Evolutionary conservation across 768 basidiomycete genomes (phyloP).

Genomic region (Rhodosporidiobolus odoratus): DNA sequence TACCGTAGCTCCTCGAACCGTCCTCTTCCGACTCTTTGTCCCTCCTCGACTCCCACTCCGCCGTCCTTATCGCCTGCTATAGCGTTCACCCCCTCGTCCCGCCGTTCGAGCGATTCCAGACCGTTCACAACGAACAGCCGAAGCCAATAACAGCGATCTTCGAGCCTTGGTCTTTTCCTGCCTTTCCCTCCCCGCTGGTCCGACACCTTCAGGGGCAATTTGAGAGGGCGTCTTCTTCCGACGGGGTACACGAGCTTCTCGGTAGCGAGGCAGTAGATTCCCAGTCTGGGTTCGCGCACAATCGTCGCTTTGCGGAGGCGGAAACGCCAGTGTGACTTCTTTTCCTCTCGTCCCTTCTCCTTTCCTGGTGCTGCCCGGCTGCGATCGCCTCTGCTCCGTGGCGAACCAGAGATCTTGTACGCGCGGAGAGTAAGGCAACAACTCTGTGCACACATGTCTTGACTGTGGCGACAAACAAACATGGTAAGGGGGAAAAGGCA

Average conservation of each 20-base stretch:
- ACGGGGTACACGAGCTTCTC: slow-evolving; percentile 41
- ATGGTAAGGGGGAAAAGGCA: too few relatives aligned
- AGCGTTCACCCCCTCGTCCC: slow-evolving; percentile 47
- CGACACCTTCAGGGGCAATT: slow-evolving; percentile 46
- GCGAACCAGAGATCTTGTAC: too few relatives aligned
- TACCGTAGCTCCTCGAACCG: slow-evolving; percentile 29
- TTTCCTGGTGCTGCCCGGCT: too few relatives aligned
- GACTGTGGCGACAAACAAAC: too few relatives aligned
- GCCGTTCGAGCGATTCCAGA: slow-evolving; percentile 25
- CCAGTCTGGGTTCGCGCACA: too few relatives aligned
- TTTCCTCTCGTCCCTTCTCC: too few relatives aligned
- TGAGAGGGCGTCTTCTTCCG: slow-evolving; percentile 46
- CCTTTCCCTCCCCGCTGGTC: slow-evolving; percentile 40
- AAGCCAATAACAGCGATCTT: slow-evolving; percentile 47
- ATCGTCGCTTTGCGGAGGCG: too few relatives aligned
- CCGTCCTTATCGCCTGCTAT: slow-evolving; percentile 46
- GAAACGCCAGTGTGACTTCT: too few relatives aligned
- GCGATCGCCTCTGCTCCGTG: too few relatives aligned
- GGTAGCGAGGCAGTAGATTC: slow-evolving; percentile 36
- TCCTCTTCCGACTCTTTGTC: slow-evolving; percentile 6
- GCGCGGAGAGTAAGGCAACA: too few relatives aligned
- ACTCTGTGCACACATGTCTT: too few relatives aligned
- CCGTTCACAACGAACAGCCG: slow-evolving; percentile 19
- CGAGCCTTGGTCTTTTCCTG: slow-evolving; percentile 45
- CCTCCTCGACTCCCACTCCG: slow-evolving; percentile 26